Conservation (phyloP, 306 rosid species). For the Lathyrus sativus region DNA sequence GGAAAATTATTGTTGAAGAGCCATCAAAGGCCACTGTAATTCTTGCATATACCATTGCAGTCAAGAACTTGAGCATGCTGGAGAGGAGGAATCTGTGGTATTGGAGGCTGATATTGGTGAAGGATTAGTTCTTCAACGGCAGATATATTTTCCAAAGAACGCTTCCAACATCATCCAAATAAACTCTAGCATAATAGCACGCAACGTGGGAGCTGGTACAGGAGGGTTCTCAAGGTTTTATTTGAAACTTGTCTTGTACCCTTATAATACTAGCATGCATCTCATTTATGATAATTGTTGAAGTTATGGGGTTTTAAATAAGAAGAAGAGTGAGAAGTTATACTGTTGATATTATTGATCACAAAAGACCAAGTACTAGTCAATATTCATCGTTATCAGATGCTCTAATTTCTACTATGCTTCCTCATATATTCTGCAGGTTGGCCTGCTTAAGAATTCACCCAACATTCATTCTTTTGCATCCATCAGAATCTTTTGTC, state of each 20-base stretch:
- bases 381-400: not conserved
- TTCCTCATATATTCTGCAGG: slow-evolving; percentile 48
- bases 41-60: slow-evolving; percentile 47
- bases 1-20: slow-evolving; percentile 10
- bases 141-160: slow-evolving; percentile 60
- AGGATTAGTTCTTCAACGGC: slow-evolving; percentile 73
- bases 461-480: slow-evolving; percentile 74
- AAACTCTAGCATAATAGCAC: slow-evolving; percentile 76
- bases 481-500: slow-evolving; percentile 78
- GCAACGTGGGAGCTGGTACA: slow-evolving; percentile 86
- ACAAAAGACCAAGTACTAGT: no score
- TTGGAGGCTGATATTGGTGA: slow-evolving; percentile 92
- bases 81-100: slow-evolving; percentile 66
- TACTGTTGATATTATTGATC: no score
- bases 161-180: slow-evolving; percentile 51
- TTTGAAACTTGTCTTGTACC: slow-evolving; percentile 28
- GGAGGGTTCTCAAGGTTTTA: slow-evolving; percentile 93
- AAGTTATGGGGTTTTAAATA: slow-evolving; percentile 2
- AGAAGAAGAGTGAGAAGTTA: not conserved
- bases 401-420: slow-evolving; percentile 12
- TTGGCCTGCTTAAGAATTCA: slow-evolving; percentile 90
- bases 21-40: slow-evolving; percentile 16
- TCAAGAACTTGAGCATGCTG: slow-evolving; percentile 62
- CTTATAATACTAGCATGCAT: slow-evolving; percentile 16
- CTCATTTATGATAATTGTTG: not conserved